Base-by-base conservation (phyloP, 352 stramenopile species). In the Phytophthora constricta region DNA sequence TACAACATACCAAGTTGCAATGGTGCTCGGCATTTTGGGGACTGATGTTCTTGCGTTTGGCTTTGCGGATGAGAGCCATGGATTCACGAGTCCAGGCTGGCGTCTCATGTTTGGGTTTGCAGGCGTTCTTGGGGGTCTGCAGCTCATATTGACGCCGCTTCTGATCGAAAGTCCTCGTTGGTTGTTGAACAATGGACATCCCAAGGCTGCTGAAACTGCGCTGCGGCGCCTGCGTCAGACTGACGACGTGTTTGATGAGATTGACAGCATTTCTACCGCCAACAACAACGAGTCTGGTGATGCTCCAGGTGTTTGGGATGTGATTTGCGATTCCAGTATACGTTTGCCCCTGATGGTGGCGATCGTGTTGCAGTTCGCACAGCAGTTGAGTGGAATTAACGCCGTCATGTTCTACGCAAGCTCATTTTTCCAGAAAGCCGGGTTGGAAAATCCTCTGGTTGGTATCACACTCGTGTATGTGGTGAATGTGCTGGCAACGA, bases 361-460 rank as follows among this genome's bases (percentile, higher is more conserved):
- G n/a, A 68, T 92, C 39, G 74, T 81, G 58, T 58, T 92, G 49
- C 84, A 92, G 58, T 61, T 89, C 25, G 81, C 77, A 10, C 84
- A 92, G 57, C 84, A 92, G 48, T 77, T 92, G 51, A 88, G 76
- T 17, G 84, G 84, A 11, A 92, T 92, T 49, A 92, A 90, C 59
- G 84, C 84, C 39, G 84, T 92, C 54, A 92, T 92, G 84, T 92
- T 90, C 66, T 92, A 92, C 76, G 82, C 84, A 0, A 92, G 76
- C 46, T 86, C 77, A 27, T 92, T 92, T 50, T 89, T 92, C 62
- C 58, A 83, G 63, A 86, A 75, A 37, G 84, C 88, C 0, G 79
- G 83, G 1, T 62, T 92, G 26, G 62, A 84, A 28, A 77, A 92
- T 58, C 81, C 84, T 23, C 70, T 90, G 11, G 65, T 84, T 8